Evolutionary conservation across 2,329 filamentous ascomycete genomes (phyloP).

Genomic region (Blumeriella jaapii): DNA sequence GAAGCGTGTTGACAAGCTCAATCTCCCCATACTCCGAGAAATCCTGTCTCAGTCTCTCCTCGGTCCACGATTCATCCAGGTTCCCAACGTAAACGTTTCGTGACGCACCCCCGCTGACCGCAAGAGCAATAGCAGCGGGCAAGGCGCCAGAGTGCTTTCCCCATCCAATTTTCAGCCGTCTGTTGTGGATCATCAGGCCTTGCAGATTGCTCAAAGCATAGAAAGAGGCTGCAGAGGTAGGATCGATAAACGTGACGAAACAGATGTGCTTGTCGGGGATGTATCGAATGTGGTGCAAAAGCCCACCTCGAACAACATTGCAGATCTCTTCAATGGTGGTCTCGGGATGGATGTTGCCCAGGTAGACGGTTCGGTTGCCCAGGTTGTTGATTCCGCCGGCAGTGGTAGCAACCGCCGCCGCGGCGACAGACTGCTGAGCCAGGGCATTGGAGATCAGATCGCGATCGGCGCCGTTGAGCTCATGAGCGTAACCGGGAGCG

Average conservation of each 20-base stretch:
- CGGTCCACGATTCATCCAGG: slow-evolving; percentile 91
- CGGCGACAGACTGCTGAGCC: slow-evolving; percentile 93
- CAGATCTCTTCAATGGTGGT: slow-evolving; percentile 99
- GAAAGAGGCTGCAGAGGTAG: slow-evolving; percentile 93
- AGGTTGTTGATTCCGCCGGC: slow-evolving; percentile 96
- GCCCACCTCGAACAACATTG: slow-evolving; percentile 91
- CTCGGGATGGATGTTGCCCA: slow-evolving; percentile 97
- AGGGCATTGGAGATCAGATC: slow-evolving; percentile 94
- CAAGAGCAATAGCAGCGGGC: slow-evolving; percentile 87
- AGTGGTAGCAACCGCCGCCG: slow-evolving; percentile 89
- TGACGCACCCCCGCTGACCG: slow-evolving; percentile 93
- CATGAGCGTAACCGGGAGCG: slow-evolving; percentile 89
- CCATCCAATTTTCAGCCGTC: slow-evolving; percentile 96
- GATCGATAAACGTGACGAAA: slow-evolving; percentile 98
- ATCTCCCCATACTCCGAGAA: slow-evolving; percentile 98
- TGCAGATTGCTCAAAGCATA: slow-evolving; percentile 96
- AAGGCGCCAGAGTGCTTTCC: slow-evolving; percentile 97
- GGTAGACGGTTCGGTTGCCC: slow-evolving; percentile 92
- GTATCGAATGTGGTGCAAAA: slow-evolving; percentile 96
- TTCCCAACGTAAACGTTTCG: slow-evolving; percentile 98
- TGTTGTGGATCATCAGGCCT: slow-evolving; percentile 98
- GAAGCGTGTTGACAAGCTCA: slow-evolving; percentile 88
- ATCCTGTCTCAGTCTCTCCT: slow-evolving; percentile 89
- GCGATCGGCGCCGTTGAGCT: slow-evolving; percentile 89
- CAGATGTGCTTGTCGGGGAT: slow-evolving; percentile 99